Base-by-base conservation (phyloP, 306 rosid genomes). In the Rosa lucieae region DNA sequence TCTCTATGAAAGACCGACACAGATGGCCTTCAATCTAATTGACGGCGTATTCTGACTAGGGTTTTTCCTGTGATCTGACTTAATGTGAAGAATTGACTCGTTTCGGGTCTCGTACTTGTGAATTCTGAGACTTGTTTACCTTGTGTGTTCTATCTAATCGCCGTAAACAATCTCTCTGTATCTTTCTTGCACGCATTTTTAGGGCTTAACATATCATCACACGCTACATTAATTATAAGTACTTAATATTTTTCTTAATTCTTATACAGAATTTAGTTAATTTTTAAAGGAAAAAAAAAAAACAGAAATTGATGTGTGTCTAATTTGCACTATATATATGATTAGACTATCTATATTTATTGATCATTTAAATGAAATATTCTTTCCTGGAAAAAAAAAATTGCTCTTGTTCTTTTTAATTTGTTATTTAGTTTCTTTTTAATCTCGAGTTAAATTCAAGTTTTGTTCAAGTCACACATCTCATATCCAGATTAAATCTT, bases 1-100 rank as follows among this genome's bases (percentile, higher is more conserved):
- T 78, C 72, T 47, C 53, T 79, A 42, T 32, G 3, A 43, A 35
- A 47, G 53, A 29, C 44, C 37, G 61, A 35, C 21, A 37, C 40
- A 9, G 72, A 73, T 63, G 70, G 15, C 32, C 48, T 79, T 70
- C 74, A 61, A 49, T 70, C 77, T 61, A 23, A 43, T 17, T 12
- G 44, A 32, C 66, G 3, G 21, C 23, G 21, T 23, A 46, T 26
- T 53, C 78, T 40, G 82, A 61, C 61, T 73, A 82, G 86, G 82
- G 76, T 74, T 73, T 59, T 59, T 13, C 5, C 65, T 58, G 37
- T 59, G 46, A 67, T 67, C 75, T 69, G 75, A 69, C 32, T 47
- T 15, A 3, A 37, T 67, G n/a, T 47, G 69, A 58, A 58, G 26
- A 75, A 14, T 62, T 1, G 49, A 18, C 48, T 13, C 26, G n/a